Evolutionary conservation across 495 filamentous ascomycete genomes (phyloP), one percentile per base, ranked within the genome.

Genomic region (Hypoxylon cercidicola): DNA sequence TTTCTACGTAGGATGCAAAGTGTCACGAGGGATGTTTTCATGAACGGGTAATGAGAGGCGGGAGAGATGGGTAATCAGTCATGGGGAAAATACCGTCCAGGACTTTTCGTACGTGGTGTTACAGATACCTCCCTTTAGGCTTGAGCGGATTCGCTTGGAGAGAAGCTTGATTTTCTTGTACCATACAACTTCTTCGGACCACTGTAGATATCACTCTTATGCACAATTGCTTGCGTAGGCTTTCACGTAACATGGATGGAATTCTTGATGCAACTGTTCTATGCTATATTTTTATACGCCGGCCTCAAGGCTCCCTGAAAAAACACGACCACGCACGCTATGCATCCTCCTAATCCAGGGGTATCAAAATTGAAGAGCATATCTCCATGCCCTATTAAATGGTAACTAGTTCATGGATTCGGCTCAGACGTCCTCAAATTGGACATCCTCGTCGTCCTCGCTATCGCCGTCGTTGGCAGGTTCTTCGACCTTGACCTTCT

Each of bases 341-440:
- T 10, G 40, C 25, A 28, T 28, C 40, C 40, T 43, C 40, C 7
- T 11, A 18, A 2, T 18, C 16, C 40, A 18, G 7, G 40, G 40
- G 40, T 43, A 43, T 43, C 40, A 18, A 7, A 19, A 43, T 43
- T 43, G 4, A 19, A 18, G 16, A 43, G 40, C 40, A 43, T 43
- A 19, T 9, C 40, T 13, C 39, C 39, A 3, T 21, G 7, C 13
- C 39, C 21, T 16, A 7, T 5, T 54, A 28, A 34, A 23, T 37
- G 4, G 37, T 39, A 35, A 10, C 30, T 1, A 32, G 5, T 34
- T 2, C 16, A 37, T 49, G 12, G 55, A 25, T 18, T 13, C 9
- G 18, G 41, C 20, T 65, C 34, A 73, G 12, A 85, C 88, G 72
- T 90, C 87, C 67, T 89, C 88, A 65, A 90, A 90, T 63, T 88